Base-by-base conservation (phyloP, 108 stramenopile genomes). In the Conticribra guillardii region DNA sequence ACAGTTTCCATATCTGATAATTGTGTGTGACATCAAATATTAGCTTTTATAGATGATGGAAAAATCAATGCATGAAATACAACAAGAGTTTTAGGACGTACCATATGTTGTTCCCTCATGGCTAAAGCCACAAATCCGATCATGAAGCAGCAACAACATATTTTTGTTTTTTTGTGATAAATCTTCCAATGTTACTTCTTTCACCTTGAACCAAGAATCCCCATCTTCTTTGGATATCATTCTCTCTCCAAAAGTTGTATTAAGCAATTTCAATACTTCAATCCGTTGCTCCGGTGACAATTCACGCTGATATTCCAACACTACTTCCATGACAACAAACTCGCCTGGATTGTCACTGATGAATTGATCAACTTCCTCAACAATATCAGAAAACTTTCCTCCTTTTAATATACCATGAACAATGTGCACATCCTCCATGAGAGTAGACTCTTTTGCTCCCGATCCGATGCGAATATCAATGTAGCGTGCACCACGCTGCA, bases 371-470 rank as follows among this genome's bases (percentile, higher is more conserved):
- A 89, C 70, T 29, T 87, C 84, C 7, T 83, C 65, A 19, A 89
- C n/a, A 16, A 87, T 49, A n/a, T 57, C 65, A 3, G 65, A 23
- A 45, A 87, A 76, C 24, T 54, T 32, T 11, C 71, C 80, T 19
- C 86, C 86, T 53, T 73, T 65, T 46, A 89, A 60, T 37, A 75
- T 85, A 14, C 89, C 89, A 65, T 87, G 89, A 48, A 71, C 73
- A 19, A 53, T 54, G 4, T 31, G 11, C 49, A 60, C 29, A 14
- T 71, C 69, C 26, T 52, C 15, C 17, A 64, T 26, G 4, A 11
- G 31, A 32, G 0, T 51, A 34, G 64, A 51, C 16, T 51, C 0
- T 17, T 50, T 15, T 14, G 67, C 54, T 63, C 83, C 79, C 5
- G 37, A 41, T 18, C 81, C 85, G 2, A 89, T 61, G 23, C 84